These are phyloP conservation scores for Boletus speciosus DNA, from an alignment of 768 basidiomycete species.

Conservation along the genomic window DNA sequence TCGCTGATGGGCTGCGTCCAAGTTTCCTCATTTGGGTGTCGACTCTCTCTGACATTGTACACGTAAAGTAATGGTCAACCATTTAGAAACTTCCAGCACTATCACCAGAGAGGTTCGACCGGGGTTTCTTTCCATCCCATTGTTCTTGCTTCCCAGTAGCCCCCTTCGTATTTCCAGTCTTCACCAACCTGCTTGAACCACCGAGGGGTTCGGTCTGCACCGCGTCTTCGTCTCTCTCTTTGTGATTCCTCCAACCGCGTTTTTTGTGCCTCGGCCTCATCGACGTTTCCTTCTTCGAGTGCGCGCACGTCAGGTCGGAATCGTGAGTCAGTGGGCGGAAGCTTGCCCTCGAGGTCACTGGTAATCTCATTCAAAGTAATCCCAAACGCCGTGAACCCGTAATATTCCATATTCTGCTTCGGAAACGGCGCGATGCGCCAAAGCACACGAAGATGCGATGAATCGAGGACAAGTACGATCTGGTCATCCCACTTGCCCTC, in stretches of 20 bases:
- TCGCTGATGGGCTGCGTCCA: background rate
- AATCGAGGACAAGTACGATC: conserved; percentile 63
- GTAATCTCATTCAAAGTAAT: conserved; percentile 82
- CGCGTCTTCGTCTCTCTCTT: conserved; percentile 61
- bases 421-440: conserved; percentile 79
- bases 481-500: conserved; percentile 92
- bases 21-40: background rate
- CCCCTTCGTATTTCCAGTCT: conserved; percentile 74
- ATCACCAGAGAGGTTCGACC: conserved; percentile 60
- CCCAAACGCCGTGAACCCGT: conserved; percentile 79
- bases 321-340: conserved; percentile 82
- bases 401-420: conserved; percentile 64
- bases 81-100: background rate
- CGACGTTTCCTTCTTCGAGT: conserved; percentile 72
- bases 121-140: conserved; percentile 56
- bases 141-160: conserved; percentile 78
- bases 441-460: conserved; percentile 66
- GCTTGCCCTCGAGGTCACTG: conserved; percentile 52
- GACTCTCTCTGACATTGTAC: background rate
- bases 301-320: conserved; percentile 79
- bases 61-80: background rate
- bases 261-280: conserved; percentile 72
- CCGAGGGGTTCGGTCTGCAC: conserved; percentile 56
- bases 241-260: conserved; percentile 70
- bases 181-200: conserved; percentile 75